Evolutionary conservation across 306 rosid species (phyloP).

Genomic region (Rosa chinensis): DNA sequence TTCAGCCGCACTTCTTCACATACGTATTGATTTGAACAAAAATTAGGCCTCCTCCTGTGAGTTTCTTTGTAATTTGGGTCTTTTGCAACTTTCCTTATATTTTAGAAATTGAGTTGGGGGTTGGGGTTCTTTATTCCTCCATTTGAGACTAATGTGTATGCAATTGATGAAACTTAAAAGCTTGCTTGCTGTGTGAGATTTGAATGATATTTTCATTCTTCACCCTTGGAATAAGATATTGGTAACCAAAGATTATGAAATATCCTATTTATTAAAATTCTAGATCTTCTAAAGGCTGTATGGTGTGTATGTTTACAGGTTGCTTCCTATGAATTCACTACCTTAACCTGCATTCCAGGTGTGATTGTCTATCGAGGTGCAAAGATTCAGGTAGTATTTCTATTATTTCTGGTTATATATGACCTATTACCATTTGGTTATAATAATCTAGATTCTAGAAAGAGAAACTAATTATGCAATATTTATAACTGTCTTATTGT

Average conservation of each 20-base stretch:
- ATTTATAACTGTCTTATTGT: not conserved
- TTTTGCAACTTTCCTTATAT: not conserved
- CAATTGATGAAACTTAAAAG: not conserved
- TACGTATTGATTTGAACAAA: not conserved
- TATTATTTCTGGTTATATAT: not conserved
- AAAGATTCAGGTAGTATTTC: conserved; percentile 74
- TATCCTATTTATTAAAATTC: not conserved
- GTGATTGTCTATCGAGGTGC: conserved; percentile 91
- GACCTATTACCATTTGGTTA: not conserved
- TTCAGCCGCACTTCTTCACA: not conserved
- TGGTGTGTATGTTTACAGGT: conserved; percentile 54
- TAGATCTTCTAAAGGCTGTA: conserved; percentile 27
- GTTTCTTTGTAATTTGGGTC: not conserved
- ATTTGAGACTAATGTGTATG: not conserved
- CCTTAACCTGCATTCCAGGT: conserved; percentile 97
- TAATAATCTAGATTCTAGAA: conserved; percentile 5
- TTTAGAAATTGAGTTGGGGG: not conserved
- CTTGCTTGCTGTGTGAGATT: not conserved
- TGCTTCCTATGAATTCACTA: conserved; percentile 97
- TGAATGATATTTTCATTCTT: not conserved
- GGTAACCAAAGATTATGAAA: not conserved
- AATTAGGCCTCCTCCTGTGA: not conserved
- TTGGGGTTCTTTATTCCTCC: not conserved
- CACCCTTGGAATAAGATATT: not conserved
- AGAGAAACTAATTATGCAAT: not conserved